phyloP scores from a whole-genome alignment of 805 yeast species.

The Saturnispora sanitii region DNA sequence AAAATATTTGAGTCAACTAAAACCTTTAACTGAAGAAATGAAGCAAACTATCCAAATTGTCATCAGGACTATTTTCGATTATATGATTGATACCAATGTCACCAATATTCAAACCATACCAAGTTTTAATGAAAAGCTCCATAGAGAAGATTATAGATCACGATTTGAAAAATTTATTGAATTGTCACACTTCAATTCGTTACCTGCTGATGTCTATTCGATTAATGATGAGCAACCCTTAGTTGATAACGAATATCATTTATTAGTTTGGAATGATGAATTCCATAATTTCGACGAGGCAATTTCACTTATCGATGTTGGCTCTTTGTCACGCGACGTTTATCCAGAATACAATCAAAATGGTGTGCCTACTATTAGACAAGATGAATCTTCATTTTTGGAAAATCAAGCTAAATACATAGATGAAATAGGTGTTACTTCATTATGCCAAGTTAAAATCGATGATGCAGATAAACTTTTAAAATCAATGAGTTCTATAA shows the following conservation, averaged over 20 bases:
- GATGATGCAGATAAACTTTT: background rate
- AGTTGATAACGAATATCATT: slow-evolving; percentile 28
- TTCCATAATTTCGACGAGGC: slow-evolving; percentile 43
- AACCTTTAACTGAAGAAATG: slow-evolving; percentile 16
- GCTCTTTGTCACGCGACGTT: slow-evolving; percentile 1
- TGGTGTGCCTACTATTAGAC: slow-evolving; percentile 1
- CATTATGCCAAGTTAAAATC: background rate
- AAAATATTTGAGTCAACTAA: slow-evolving; percentile 5
- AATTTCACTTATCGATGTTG: slow-evolving; percentile 13
- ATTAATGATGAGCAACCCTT: slow-evolving; percentile 25
- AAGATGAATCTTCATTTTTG: background rate
- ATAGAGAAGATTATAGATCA: slow-evolving; percentile 7
- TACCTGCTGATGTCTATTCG: slow-evolving; percentile 28
- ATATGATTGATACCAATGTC: slow-evolving; percentile 31
- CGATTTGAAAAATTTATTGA: background rate
- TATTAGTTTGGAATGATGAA: slow-evolving; percentile 75
- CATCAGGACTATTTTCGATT: slow-evolving; percentile 28
- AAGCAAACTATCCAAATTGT: slow-evolving; percentile 20
- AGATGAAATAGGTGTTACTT: slow-evolving; percentile 7
- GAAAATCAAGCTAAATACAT: slow-evolving; percentile 7
- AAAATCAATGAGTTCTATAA: slow-evolving; percentile 3
- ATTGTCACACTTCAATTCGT: slow-evolving; percentile 17
- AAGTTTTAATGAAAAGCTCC: background rate
- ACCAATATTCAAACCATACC: slow-evolving; percentile 25
- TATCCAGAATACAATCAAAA: slow-evolving; percentile 8